phyloP scores from a whole-genome alignment of 306 rosid genomes.

The Acacia acuminata region DNA sequence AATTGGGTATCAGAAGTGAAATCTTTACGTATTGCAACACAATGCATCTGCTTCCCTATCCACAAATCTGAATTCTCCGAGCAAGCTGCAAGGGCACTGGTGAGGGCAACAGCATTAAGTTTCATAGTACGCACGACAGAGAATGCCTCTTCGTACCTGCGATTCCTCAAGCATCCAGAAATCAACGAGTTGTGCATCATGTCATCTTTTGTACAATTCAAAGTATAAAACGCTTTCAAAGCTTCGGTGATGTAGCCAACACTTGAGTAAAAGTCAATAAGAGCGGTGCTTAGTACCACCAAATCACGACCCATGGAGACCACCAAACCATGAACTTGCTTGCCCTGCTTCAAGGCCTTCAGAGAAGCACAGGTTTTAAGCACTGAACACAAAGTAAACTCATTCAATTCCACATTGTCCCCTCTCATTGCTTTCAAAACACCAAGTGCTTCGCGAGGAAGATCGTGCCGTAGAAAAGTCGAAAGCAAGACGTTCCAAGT shows the following conservation, averaged over 20 bases:
- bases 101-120: constrained; percentile 58
- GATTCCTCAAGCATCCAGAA: constrained; percentile 57
- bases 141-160: constrained; percentile 47
- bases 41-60: constrained; percentile 65
- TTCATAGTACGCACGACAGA: constrained; percentile 46
- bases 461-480: constrained; percentile 41
- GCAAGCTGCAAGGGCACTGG: constrained; percentile 62
- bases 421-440: constrained; percentile 55
- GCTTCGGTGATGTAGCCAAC: constrained; percentile 52
- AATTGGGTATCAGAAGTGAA: constrained; percentile 53
- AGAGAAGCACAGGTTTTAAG: constrained; percentile 61
- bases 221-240: constrained; percentile 45
- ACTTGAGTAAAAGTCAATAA: constrained; percentile 59
- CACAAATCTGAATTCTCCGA: constrained; percentile 57
- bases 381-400: constrained; percentile 66
- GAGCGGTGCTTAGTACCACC: constrained; percentile 65
- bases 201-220: constrained; percentile 49
- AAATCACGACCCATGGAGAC: constrained; percentile 57
- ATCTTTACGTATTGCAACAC: constrained; percentile 52
- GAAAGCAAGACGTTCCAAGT: constrained; percentile 66
- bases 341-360: constrained; percentile 51
- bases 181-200: constrained; percentile 54
- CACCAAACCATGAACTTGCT: constrained; percentile 75
- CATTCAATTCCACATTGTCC: constrained; percentile 46
- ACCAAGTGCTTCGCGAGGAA: constrained; percentile 48